These are phyloP conservation scores for Perilla frutescens DNA, from an alignment of 257 asterid genomes.

Conservation along the genomic window DNA sequence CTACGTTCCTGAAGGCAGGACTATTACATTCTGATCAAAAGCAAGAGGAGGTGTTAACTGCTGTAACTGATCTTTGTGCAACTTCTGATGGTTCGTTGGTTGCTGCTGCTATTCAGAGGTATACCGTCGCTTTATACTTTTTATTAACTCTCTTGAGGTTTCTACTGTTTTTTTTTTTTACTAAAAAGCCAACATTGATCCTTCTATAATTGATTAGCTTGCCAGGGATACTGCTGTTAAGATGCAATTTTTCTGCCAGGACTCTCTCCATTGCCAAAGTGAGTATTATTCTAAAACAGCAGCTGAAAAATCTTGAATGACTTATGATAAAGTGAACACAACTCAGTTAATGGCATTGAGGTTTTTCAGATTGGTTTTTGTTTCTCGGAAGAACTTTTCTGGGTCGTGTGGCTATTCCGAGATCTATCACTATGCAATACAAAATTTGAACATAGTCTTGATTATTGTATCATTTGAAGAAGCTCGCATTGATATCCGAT, in stretches of 20 bases:
- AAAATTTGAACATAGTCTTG: neutral
- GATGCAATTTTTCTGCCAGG: conserved; percentile 58
- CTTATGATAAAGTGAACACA: neutral
- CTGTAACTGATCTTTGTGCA: conserved; percentile 74
- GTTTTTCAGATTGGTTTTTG: neutral
- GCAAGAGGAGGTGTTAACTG: conserved; percentile 57
- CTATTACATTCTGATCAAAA: conserved; percentile 48
- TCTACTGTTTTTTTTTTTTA: neutral
- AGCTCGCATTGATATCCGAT: neutral
- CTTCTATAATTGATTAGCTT: conserved; percentile 51
- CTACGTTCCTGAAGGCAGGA: conserved; percentile 63
- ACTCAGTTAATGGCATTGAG: neutral
- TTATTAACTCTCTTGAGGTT: neutral
- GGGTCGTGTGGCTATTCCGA: neutral
- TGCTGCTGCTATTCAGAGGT: conserved; percentile 86
- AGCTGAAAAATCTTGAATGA: neutral
- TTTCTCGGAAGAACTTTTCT: neutral
- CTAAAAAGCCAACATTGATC: conserved; percentile 1
- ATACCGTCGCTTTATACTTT: conserved; percentile 24
- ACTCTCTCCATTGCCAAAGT: conserved; percentile 67
- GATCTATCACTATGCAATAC: neutral
- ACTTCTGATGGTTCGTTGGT: conserved; percentile 66
- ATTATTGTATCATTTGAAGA: neutral
- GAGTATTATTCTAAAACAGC: conserved; percentile 41
- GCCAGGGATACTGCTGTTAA: conserved; percentile 74